Base-by-base conservation (phyloP, 768 basidiomycete genomes). In the Tricholomella constricta region DNA sequence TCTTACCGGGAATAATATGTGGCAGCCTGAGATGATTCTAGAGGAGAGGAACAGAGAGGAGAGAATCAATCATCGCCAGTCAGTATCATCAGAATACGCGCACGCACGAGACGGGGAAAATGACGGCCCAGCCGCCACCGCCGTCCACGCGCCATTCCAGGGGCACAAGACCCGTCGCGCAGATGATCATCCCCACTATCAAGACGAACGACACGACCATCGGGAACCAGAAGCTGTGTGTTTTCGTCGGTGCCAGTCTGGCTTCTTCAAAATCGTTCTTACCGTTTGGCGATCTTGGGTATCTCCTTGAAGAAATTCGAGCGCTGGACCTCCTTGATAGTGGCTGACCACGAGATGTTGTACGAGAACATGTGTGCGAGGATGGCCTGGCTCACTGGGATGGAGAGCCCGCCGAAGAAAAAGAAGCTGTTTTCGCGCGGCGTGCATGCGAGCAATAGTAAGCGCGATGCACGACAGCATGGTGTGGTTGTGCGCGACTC, bases 291-390 rank as follows among this genome's bases (percentile, higher is more conserved):
- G 63, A 95, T 92, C 60, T 86, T 85, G 0, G 93, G 93, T 23
- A 94, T 85, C 69, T 95, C 93, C 62, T 88, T 85, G 78, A 91
- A 93, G 73, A 95, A 94, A 67, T 94, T 94, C 2, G 88, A 89
- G 26, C 84, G 79, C 67, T 92, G 81, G 19, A 94, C 89, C 62
- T 91, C 90, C 71, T 95, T 94, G 69, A 79, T 71, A 23, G 79
- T 82, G n/a, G 80, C 79, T 4, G 77, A 76, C 81, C 80, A 82
- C 26, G 76, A 72, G 23, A 82, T 82, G 55, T 82, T 77, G 65
- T 79, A 78, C 40, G 79, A 81, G 60, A 81, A 79, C 53, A 81
- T 69, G 54, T 89, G 85, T 4, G 86, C 85, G 38, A 88, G 76
- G 49, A 89, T 78, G 7, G 87, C 83, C 71, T 82, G 85, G 36